A percentile compares a stretch with the other conserved stretches of the same genome.
Conservation (phyloP, 176 grass and related monocot genomes). For the Zoysia pacifica region DNA sequence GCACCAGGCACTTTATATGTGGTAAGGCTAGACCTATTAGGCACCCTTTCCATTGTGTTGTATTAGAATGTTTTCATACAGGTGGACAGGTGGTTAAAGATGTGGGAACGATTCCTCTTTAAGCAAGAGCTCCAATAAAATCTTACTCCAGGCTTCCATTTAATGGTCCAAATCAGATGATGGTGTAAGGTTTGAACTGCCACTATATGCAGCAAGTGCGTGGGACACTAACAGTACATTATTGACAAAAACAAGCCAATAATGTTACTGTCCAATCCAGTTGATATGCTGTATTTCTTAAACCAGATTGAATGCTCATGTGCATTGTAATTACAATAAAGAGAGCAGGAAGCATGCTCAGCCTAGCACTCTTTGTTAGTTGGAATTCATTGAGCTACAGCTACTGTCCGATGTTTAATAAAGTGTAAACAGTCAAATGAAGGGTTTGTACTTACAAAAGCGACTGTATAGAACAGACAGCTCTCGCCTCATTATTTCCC, state of each 20-base stretch:
- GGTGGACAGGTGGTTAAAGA: not conserved
- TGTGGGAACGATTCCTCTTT: not conserved
- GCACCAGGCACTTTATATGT: not conserved
- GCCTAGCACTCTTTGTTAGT: not conserved
- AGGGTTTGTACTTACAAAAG: slow-evolving; percentile 83
- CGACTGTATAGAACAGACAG: slow-evolving; percentile 97
- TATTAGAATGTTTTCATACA: not conserved
- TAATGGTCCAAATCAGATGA: not conserved
- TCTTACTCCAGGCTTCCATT: not conserved
- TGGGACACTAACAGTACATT: not conserved
- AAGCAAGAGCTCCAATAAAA: slow-evolving; percentile 12
- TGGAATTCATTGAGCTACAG: not conserved
- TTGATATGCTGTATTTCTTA: not conserved
- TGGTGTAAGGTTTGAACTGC: not conserved
- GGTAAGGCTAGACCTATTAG: not conserved
- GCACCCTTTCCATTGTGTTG: not conserved
- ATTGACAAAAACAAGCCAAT: not conserved
- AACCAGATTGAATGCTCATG: slow-evolving; percentile 3
- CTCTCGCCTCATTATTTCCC: slow-evolving; percentile 94
- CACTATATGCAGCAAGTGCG: slow-evolving; percentile 7
- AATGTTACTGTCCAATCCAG: not conserved
- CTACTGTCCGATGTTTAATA: slow-evolving; percentile 8
- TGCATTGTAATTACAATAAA: slow-evolving; percentile 9
- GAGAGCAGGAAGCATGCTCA: slow-evolving; percentile 20
- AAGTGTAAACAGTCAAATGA: slow-evolving; percentile 3